Conservation (phyloP, 495 filamentous ascomycete species). For the Podospora appendiculata region DNA sequence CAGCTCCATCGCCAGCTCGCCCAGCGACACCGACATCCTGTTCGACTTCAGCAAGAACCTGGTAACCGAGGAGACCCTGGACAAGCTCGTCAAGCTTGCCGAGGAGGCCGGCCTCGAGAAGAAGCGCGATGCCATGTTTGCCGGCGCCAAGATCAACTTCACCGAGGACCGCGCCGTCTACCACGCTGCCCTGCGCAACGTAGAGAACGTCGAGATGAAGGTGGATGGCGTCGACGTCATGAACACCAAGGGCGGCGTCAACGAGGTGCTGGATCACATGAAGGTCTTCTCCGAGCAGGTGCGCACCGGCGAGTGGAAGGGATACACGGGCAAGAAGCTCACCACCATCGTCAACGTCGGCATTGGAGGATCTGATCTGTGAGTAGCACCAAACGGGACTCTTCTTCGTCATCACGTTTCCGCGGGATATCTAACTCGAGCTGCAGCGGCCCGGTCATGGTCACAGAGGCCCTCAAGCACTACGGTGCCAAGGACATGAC, state of each 20-base stretch:
- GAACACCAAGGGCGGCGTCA: slow-evolving; percentile 62
- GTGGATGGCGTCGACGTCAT: slow-evolving; percentile 95
- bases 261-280: slow-evolving; percentile 89
- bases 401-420: no score
- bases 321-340: slow-evolving; percentile 95
- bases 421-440: background rate
- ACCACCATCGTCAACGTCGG: slow-evolving; percentile 95
- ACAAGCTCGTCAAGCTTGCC: slow-evolving; percentile 76
- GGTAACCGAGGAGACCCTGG: slow-evolving; percentile 85
- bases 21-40: slow-evolving; percentile 59
- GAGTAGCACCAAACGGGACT: slow-evolving; percentile 40
- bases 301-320: slow-evolving; percentile 93
- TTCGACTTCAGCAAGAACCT: slow-evolving; percentile 99
- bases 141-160: slow-evolving; percentile 97
- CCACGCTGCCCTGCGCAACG: slow-evolving; percentile 88
- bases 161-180: slow-evolving; percentile 95
- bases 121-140: slow-evolving; percentile 95
- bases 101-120: slow-evolving; percentile 85
- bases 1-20: slow-evolving; percentile 50
- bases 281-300: slow-evolving; percentile 95
- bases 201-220: slow-evolving; percentile 74
- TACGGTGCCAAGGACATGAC: slow-evolving; percentile 79
- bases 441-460: slow-evolving; percentile 90
- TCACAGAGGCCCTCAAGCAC: slow-evolving; percentile 90
- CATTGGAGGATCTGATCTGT: slow-evolving; percentile 98